Evolutionary conservation across 2,329 filamentous ascomycete species (phyloP), one percentile per base, ranked within the genome.

Genomic region (Cladosporium sp.): DNA sequence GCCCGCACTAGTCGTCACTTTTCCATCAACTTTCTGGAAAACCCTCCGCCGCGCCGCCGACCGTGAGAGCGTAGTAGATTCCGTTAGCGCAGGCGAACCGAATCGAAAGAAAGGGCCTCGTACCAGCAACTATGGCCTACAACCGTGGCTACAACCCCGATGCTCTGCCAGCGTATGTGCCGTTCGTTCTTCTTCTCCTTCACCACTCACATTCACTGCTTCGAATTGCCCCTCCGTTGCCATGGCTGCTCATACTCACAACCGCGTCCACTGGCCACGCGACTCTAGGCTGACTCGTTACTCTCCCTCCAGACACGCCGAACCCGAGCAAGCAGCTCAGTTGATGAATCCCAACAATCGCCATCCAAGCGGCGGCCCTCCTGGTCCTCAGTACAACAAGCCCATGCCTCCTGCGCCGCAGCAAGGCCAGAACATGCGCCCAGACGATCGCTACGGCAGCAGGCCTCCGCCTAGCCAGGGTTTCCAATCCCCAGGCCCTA

Each of bases 71-170:
- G 36, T 35, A n/a, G n/a, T n/a, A 35, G 36, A 40, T 27, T 48
- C 36, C 16, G 18, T 18, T 48, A 48, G 45, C 45, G 45, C 45
- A 48, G 36, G 36, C 45, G 45, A 48, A 27, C 33, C 45, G 7
- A 7, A 22, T 48, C 45, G 36, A 39, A 33, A 13, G n/a, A n/a
- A 32, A 15, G 25, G 30, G 15, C 40, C 18, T 12, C 22, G 15
- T 27, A 16, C 15, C 11, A 27, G 22, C 39, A 29, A 39, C 25
- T 18, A 97, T 97, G 92, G 92, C 92, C 50, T 97, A 97, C 78
- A 95, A 95, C 72, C 84, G 83, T 69, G 82, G 85, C 50, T 93
- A 90, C 75, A 95, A 98, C 69, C 91, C 91, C 29, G 92, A 98
- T 75, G 88, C 90, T 67, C 82, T 98, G 57, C 92, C 92, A 66